Conservation (phyloP, 177 flowering plant species). For the Vitis hybrid region DNA sequence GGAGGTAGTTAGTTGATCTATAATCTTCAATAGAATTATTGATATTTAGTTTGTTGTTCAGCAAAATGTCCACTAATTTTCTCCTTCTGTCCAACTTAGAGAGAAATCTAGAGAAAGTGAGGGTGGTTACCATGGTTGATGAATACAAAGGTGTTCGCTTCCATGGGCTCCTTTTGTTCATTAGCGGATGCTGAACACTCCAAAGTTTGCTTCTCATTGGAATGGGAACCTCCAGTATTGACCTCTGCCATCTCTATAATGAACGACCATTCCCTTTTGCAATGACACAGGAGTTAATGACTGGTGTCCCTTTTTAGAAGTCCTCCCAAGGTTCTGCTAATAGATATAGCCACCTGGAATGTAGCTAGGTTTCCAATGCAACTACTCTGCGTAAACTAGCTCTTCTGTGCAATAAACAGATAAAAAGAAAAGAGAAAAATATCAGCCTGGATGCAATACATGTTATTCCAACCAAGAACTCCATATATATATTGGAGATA, state of each 20-base stretch:
- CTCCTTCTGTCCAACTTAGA: not conserved
- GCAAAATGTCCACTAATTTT: too few relatives aligned
- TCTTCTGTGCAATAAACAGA: not conserved
- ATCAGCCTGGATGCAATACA: too few relatives aligned
- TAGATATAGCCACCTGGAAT: not conserved
- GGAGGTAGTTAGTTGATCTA: too few relatives aligned
- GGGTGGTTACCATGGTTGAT: conserved; percentile 39
- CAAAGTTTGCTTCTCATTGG: conserved; percentile 23
- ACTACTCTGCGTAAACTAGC: conserved; percentile 5
- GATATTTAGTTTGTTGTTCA: too few relatives aligned
- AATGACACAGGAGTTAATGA: not conserved
- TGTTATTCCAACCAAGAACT: too few relatives aligned
- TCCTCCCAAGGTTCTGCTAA: not conserved
- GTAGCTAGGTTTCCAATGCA: not conserved
- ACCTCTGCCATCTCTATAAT: conserved; percentile 20
- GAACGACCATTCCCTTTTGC: conserved; percentile 28
- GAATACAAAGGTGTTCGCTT: conserved; percentile 19
- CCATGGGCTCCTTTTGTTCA: conserved; percentile 17
- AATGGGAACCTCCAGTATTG: conserved; percentile 14
- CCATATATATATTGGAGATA: too few relatives aligned
- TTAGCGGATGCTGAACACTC: conserved; percentile 18
- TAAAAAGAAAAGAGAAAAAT: not conserved
- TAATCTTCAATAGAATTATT: too few relatives aligned
- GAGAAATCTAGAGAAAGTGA: not conserved
- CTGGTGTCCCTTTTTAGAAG: not conserved